These are phyloP conservation scores for Coemansia javaensis DNA, from an alignment of 192 early-diverging fungal species.

Conservation along the genomic window DNA sequence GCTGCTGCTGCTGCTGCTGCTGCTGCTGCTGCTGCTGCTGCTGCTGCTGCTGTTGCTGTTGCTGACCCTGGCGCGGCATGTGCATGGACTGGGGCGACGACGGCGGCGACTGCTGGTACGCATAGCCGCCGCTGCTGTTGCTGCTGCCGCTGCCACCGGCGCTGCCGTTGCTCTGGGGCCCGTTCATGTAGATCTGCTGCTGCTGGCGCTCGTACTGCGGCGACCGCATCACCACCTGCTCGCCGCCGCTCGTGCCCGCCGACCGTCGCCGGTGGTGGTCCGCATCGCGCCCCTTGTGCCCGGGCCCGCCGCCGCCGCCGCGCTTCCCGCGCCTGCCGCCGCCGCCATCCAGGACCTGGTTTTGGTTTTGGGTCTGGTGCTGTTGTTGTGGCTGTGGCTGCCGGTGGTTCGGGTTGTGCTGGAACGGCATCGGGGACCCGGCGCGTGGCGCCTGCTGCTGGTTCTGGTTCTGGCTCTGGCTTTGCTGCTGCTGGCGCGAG, in stretches of 20 bases:
- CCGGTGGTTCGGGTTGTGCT: too few species aligned
- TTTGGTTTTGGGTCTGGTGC: slow-evolving; percentile 4
- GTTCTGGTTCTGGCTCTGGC: neutral
- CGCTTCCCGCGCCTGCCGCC: slow-evolving; percentile 9
- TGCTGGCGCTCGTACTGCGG: slow-evolving; percentile 53
- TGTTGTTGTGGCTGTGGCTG: slow-evolving; percentile 5
- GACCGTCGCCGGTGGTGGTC: slow-evolving; percentile 26
- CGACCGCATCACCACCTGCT: slow-evolving; percentile 41
- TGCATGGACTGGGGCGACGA: slow-evolving; percentile 6
- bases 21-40: slow-evolving; percentile 3
- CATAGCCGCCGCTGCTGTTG: neutral
- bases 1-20: slow-evolving; percentile 2
- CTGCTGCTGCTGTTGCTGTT: slow-evolving; percentile 2
- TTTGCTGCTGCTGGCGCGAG: neutral
- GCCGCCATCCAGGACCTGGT: neutral
- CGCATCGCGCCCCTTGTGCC: slow-evolving; percentile 27
- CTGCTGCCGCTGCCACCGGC: too few species aligned
- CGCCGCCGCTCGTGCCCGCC: slow-evolving; percentile 11
- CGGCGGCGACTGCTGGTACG: slow-evolving; percentile 1
- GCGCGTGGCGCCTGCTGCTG: slow-evolving; percentile 2
- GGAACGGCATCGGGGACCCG: slow-evolving; percentile 1
- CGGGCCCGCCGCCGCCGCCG: neutral
- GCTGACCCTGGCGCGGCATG: slow-evolving; percentile 1
- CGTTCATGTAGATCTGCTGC: slow-evolving; percentile 47
- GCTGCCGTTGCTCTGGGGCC: neutral